Evolutionary conservation across 352 stramenopile genomes (phyloP).

Genomic region (Phytopythium mirpurense): DNA sequence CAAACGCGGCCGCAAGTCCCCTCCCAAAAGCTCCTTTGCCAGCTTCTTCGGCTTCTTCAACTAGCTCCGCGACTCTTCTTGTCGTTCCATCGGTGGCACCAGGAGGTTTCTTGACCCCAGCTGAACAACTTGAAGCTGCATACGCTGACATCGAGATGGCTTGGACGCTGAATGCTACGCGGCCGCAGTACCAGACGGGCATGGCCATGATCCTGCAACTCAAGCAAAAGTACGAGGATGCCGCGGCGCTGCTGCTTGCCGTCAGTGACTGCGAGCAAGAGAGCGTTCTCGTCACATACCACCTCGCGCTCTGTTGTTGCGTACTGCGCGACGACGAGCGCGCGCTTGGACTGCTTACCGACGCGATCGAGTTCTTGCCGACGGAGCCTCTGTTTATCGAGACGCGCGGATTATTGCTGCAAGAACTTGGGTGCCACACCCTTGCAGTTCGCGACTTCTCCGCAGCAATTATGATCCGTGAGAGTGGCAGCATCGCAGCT

Average conservation of each 20-base stretch:
- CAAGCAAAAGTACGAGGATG: constrained; percentile 34
- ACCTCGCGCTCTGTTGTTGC: constrained; percentile 53
- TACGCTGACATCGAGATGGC: constrained; percentile 79
- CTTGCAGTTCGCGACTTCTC: constrained; percentile 60
- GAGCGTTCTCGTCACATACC: constrained; percentile 56
- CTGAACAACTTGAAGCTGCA: constrained; percentile 60
- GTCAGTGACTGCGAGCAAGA: constrained; percentile 19
- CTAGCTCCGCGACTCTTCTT: background rate
- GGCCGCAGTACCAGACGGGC: constrained; percentile 47
- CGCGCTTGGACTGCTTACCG: constrained; percentile 39
- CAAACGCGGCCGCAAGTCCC: background rate
- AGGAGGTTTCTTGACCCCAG: constrained; percentile 11
- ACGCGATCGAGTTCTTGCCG: constrained; percentile 45
- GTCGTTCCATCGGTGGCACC: background rate
- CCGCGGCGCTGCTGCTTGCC: constrained; percentile 33
- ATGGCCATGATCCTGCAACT: constrained; percentile 79
- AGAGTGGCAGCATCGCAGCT: background rate
- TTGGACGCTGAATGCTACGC: constrained; percentile 40
- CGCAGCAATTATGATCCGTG: constrained; percentile 14
- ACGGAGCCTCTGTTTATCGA: constrained; percentile 59
- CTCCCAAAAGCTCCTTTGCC: background rate
- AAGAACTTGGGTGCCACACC: constrained; percentile 41
- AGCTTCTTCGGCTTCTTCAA: background rate
- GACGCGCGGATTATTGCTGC: constrained; percentile 44
- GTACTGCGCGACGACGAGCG: constrained; percentile 40